These are phyloP conservation scores for Fomitiporia mediterranea DNA, from an alignment of 1,284 basidiomycete genomes.

Conservation along the genomic window DNA sequence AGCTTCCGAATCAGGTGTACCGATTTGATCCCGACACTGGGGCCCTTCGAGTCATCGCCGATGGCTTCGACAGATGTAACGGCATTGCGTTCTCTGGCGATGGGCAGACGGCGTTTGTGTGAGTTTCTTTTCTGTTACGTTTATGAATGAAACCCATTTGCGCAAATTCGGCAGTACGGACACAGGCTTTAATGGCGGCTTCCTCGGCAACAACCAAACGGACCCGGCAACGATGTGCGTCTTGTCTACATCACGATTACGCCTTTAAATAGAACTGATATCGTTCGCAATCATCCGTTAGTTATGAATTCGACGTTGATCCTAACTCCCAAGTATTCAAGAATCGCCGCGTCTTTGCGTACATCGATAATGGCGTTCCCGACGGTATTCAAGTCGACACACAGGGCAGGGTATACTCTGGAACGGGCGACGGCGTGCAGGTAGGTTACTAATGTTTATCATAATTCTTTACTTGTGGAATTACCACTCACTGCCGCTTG, in stretches of 20 bases:
- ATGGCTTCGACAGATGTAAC: conserved; percentile 58
- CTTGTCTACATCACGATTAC: neutral
- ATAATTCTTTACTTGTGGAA: neutral
- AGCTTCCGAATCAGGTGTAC: conserved; percentile 71
- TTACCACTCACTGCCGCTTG: neutral
- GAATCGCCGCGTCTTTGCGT: conserved; percentile 71
- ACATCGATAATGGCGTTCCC: conserved; percentile 58
- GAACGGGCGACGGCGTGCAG: conserved; percentile 69
- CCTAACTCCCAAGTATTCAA: conserved; percentile 48
- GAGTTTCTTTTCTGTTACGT: conserved; percentile 26
- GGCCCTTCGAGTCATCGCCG: conserved; percentile 62
- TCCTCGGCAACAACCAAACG: conserved; percentile 55
- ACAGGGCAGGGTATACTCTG: conserved; percentile 64
- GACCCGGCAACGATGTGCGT: conserved; percentile 64
- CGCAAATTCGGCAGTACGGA: conserved; percentile 40
- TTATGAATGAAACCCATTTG: neutral
- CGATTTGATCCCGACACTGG: conserved; percentile 62
- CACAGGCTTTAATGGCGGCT: conserved; percentile 44
- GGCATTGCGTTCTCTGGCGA: conserved; percentile 68
- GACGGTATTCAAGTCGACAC: conserved; percentile 57
- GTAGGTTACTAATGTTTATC: conserved; percentile 30
- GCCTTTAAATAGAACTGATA: neutral
- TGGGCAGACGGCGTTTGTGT: conserved; percentile 65
- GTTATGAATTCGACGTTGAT: conserved; percentile 72
- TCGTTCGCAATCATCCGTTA: conserved; percentile 30